A percentile compares a stretch with the other conserved stretches of the same genome.
phyloP scores from a whole-genome alignment of 2,329 filamentous ascomycete species.

The Triangularia setosa region DNA sequence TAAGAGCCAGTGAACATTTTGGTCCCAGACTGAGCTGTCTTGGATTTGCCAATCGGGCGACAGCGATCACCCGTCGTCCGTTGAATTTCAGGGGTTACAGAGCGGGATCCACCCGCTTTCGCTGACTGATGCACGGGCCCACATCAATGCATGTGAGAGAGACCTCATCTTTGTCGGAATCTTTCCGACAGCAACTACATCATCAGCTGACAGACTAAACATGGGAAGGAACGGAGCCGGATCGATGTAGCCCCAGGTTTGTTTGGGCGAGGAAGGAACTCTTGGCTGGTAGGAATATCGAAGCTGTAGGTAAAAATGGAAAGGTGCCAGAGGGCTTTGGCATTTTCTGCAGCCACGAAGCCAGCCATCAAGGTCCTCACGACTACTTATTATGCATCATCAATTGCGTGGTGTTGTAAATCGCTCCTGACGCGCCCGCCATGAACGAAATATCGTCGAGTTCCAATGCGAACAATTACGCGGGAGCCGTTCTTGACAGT shows the following conservation, averaged over 20 bases:
- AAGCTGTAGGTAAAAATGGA: neutral
- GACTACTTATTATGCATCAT: neutral
- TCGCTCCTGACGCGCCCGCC: neutral
- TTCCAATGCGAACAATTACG: neutral
- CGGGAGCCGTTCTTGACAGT: neutral
- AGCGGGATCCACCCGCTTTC: neutral
- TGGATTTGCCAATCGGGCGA: slow-evolving; percentile 14
- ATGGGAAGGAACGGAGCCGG: neutral
- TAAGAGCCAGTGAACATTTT: neutral
- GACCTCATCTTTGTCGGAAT: neutral
- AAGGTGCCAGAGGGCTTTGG: neutral
- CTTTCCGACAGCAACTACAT: neutral
- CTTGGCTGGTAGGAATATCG: neutral
- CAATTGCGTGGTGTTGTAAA: neutral
- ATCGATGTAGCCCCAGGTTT: neutral
- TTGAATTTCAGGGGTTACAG: neutral
- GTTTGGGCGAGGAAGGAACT: neutral
- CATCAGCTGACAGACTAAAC: neutral
- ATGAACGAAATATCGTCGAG: neutral
- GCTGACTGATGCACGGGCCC: neutral
- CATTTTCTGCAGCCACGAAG: neutral
- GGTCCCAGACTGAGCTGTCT: neutral
- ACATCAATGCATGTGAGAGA: neutral
- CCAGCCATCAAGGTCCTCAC: neutral
- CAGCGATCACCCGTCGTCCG: neutral